phyloP scores from a whole-genome alignment of 1,139 yeast species.

The Zygoascus sp. region DNA sequence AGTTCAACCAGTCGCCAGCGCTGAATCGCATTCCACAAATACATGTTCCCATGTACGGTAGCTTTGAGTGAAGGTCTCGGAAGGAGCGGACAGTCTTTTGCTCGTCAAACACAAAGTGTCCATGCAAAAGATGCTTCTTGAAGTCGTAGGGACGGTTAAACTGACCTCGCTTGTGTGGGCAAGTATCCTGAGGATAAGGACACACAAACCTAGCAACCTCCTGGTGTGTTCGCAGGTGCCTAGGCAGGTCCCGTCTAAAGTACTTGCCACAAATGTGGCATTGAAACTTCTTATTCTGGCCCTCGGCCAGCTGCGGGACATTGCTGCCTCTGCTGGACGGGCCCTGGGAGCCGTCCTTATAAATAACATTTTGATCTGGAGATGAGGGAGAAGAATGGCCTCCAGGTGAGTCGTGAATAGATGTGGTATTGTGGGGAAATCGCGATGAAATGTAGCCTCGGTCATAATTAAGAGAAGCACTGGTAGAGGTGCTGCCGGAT shows the following conservation, averaged over 20 bases:
- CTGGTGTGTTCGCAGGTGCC: conserved; percentile 65
- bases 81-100: conserved; percentile 41
- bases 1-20: conserved; percentile 55
- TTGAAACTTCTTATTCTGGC: conserved; percentile 26
- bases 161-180: conserved; percentile 58
- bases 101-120: conserved; percentile 54
- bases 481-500: neutral
- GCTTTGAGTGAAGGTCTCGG: conserved; percentile 53
- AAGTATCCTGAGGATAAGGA: conserved; percentile 50
- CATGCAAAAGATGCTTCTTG: conserved; percentile 61
- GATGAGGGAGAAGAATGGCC: neutral
- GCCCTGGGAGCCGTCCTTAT: neutral
- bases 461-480: neutral
- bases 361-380: neutral
- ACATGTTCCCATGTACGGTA: conserved; percentile 52
- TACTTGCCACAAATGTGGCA: conserved; percentile 56
- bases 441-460: neutral
- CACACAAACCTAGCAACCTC: conserved; percentile 54
- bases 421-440: neutral
- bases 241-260: conserved; percentile 57
- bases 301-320: neutral
- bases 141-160: conserved; percentile 68
- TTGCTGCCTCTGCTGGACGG: neutral
- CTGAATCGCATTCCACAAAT: conserved; percentile 50
- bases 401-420: neutral